Evolutionary conservation across 2,329 filamentous ascomycete genomes (phyloP).

Genomic region (Colletotrichum sp.): DNA sequence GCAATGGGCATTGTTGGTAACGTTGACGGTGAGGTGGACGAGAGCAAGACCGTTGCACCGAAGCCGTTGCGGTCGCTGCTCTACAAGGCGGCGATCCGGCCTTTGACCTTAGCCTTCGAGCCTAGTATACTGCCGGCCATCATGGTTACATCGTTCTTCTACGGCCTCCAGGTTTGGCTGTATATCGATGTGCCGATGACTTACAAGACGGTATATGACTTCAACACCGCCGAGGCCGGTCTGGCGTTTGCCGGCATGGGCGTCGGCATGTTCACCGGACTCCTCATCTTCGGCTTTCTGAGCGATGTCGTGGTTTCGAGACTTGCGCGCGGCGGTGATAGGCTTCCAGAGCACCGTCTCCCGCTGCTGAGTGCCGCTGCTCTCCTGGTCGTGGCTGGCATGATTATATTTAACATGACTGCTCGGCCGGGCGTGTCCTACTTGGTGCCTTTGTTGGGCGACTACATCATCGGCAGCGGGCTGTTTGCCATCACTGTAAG

Average conservation of each 20-base stretch:
- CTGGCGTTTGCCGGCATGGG: neutral
- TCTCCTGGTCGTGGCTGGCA: neutral
- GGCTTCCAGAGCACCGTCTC: conserved; percentile 1
- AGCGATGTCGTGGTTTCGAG: neutral
- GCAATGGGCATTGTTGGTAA: neutral
- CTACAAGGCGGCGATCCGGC: neutral
- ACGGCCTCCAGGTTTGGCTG: conserved; percentile 4
- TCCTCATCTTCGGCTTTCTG: conserved; percentile 4
- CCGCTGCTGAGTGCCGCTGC: neutral
- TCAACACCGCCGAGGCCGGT: neutral
- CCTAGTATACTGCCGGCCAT: neutral
- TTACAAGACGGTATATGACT: neutral
- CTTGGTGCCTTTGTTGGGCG: neutral
- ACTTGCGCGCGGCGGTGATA: neutral
- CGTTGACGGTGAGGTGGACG: neutral
- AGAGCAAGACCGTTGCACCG: neutral
- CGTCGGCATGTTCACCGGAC: neutral
- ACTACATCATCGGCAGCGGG: neutral
- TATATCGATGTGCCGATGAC: conserved; percentile 11
- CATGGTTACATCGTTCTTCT: conserved; percentile 5
- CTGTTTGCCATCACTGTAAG: neutral
- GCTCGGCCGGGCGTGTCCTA: neutral
- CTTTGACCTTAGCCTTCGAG: neutral
- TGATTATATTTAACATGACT: neutral
- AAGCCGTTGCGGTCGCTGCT: neutral